phyloP scores from a whole-genome alignment of 1,284 basidiomycete species.

The Irpex lacteus region DNA sequence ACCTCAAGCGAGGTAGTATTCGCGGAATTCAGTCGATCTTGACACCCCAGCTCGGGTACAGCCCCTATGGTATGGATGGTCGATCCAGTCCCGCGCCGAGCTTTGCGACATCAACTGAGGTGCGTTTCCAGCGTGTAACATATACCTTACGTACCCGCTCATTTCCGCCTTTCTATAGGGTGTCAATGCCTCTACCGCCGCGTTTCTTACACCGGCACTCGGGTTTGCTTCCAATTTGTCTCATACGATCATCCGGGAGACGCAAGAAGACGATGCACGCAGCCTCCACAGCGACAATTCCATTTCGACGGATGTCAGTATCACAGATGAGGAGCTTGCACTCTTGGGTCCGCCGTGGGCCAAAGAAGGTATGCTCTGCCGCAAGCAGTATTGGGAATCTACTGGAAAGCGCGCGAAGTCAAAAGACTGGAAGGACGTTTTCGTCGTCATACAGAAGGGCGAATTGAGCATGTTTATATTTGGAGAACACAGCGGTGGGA shows the following conservation, averaged over 20 bases:
- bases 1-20: conserved; percentile 87
- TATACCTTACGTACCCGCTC: conserved; percentile 3
- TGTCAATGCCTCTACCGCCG: conserved; percentile 32
- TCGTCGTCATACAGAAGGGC: conserved; percentile 93
- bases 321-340: conserved; percentile 92
- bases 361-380: conserved; percentile 93
- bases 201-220: conserved; percentile 75
- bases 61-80: conserved; percentile 82
- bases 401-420: conserved; percentile 80
- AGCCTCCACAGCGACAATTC: conserved; percentile 66
- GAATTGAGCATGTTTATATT: conserved; percentile 95
- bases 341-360: conserved; percentile 97
- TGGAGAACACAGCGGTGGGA: conserved; percentile 62
- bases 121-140: conserved; percentile 30
- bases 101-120: conserved; percentile 84
- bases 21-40: conserved; percentile 82
- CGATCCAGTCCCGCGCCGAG: conserved; percentile 87
- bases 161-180: conserved; percentile 25
- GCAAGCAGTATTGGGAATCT: conserved; percentile 93
- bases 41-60: conserved; percentile 51
- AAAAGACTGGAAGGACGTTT: conserved; percentile 90
- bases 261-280: conserved; percentile 86
- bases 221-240: conserved; percentile 96
- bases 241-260: conserved; percentile 93
- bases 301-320: conserved; percentile 68